Percentiles rank a stretch among this genome's conserved stretches.
These are phyloP conservation scores for Hordeum marinum DNA, from an alignment of 176 grass and related monocot genomes.

Conservation along the genomic window DNA sequence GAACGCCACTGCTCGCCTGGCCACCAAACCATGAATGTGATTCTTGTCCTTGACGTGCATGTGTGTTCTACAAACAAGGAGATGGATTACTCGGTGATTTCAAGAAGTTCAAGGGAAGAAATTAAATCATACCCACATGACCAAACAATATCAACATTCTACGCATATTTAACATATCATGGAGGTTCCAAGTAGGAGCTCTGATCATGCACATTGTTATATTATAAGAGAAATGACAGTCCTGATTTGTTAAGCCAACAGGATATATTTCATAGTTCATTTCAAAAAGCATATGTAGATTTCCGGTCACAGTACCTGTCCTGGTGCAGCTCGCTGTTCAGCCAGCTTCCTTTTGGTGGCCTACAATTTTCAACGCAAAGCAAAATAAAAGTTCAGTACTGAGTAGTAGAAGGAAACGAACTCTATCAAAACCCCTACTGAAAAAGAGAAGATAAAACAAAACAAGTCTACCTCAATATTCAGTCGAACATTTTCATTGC, in stretches of 20 bases:
- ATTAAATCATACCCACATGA: neutral
- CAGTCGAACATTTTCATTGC: slow-evolving; percentile 58
- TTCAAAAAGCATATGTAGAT: neutral
- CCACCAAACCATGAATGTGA: slow-evolving; percentile 24
- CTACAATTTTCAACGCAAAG: slow-evolving; percentile 21
- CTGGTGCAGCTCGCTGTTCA: slow-evolving; percentile 35
- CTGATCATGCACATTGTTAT: neutral
- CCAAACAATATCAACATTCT: neutral
- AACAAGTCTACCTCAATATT: slow-evolving; percentile 68
- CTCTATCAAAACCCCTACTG: neutral
- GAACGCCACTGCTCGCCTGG: slow-evolving; percentile 23
- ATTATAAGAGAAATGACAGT: neutral
- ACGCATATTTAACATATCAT: neutral
- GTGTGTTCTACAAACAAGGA: slow-evolving; percentile 32
- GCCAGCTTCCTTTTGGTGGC: slow-evolving; percentile 52
- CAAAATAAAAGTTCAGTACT: neutral
- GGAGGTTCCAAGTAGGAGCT: neutral
- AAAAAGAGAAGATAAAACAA: neutral
- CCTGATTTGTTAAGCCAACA: neutral
- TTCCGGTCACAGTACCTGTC: slow-evolving; percentile 41
- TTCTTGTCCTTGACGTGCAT: slow-evolving; percentile 23
- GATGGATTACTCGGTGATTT: slow-evolving; percentile 8
- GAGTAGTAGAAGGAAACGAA: neutral
- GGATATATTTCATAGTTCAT: neutral
- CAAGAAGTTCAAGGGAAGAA: neutral